A percentile compares a stretch with the other conserved stretches of the same genome.
These are phyloP conservation scores for Botrytis medusae DNA, from an alignment of 2,329 filamentous ascomycete species.

Conservation along the genomic window DNA sequence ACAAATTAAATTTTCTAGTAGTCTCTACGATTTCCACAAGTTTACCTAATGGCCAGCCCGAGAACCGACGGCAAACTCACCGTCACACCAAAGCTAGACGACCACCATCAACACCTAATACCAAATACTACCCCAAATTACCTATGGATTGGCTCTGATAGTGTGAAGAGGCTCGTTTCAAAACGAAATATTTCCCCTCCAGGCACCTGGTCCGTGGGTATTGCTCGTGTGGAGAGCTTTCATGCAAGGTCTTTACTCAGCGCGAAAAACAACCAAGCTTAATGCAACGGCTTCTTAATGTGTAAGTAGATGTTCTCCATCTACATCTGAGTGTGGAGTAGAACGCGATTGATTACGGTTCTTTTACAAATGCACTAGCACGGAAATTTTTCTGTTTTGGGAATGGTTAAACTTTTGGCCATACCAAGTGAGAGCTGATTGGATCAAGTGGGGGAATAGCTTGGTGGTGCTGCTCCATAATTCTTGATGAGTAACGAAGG, in stretches of 20 bases:
- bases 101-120: not conserved
- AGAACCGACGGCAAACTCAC: not conserved
- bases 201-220: not conserved
- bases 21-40: not conserved
- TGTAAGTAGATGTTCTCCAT: not conserved
- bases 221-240: not conserved
- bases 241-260: slow-evolving; percentile 1
- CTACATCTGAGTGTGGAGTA: not conserved
- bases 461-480: not conserved
- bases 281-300: not conserved
- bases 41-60: not conserved
- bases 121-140: not conserved
- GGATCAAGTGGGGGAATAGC: not conserved
- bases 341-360: not conserved
- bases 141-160: not conserved
- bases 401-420: not conserved
- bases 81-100: not conserved
- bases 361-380: not conserved
- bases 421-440: not conserved
- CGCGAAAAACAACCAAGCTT: not conserved
- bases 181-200: not conserved
- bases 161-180: not conserved
- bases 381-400: not conserved
- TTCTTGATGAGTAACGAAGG: slow-evolving; percentile 1
- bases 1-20: not conserved